These are phyloP conservation scores for Hortiboletus campestris DNA, from an alignment of 768 basidiomycete genomes.

Conservation along the genomic window DNA sequence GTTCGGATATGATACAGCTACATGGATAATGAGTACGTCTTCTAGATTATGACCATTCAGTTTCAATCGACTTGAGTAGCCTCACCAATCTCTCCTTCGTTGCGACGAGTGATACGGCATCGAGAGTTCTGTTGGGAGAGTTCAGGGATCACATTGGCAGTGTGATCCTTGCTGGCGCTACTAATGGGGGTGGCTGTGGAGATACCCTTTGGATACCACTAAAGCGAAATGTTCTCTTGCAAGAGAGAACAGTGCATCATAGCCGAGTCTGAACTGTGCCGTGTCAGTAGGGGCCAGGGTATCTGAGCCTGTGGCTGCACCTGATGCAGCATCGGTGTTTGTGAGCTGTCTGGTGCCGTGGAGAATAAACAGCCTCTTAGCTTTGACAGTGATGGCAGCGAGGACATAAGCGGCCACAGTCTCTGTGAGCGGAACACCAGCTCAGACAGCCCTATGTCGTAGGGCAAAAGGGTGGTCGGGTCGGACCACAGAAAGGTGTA, in stretches of 20 bases:
- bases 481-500: conserved; percentile 88
- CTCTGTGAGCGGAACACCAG: conserved; percentile 58
- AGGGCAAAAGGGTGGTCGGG: conserved; percentile 79
- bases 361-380: conserved; percentile 75
- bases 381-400: conserved; percentile 82
- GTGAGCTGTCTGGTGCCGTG: conserved; percentile 70
- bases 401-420: conserved; percentile 78
- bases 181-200: too few species aligned
- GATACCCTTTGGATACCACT: conserved; percentile 22
- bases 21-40: not conserved
- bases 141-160: conserved; percentile 66
- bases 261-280: conserved; percentile 56
- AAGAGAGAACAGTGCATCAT: conserved; percentile 66
- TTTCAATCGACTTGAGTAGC: conserved; percentile 38
- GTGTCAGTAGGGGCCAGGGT: conserved; percentile 11
- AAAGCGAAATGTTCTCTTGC: conserved; percentile 88
- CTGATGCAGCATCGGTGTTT: conserved; percentile 36
- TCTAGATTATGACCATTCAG: conserved; percentile 14
- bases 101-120: too few species aligned
- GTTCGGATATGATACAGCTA: not conserved
- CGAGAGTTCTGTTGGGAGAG: too few species aligned
- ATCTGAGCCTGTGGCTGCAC: conserved; percentile 1
- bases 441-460: conserved; percentile 69
- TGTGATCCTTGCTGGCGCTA: conserved; percentile 56
- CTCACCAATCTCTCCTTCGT: conserved; percentile 57